A percentile compares a stretch with the other conserved stretches of the same genome.
These are phyloP conservation scores for Aspergillus coremiiformis DNA, from an alignment of 495 filamentous ascomycete species.

Conservation along the genomic window DNA sequence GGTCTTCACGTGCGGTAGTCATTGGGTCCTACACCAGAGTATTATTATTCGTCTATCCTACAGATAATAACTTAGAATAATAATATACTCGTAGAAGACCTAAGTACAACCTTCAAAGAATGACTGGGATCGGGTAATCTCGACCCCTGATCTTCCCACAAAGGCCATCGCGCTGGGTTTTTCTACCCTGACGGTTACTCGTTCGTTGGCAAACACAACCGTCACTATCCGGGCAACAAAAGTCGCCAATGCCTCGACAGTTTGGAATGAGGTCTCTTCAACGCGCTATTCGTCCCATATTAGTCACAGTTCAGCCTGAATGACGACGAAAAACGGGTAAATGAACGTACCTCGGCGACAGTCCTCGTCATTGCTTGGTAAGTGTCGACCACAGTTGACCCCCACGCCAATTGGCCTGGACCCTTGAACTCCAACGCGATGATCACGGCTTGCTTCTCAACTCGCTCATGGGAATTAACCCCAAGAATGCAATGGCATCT, in stretches of 20 bases:
- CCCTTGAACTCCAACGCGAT: conserved; percentile 44
- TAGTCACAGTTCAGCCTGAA: neutral
- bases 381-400: conserved; percentile 34
- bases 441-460: conserved; percentile 50
- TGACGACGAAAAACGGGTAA: neutral
- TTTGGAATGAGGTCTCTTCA: conserved; percentile 47
- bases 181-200: conserved; percentile 47
- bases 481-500: conserved; percentile 47
- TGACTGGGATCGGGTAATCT: conserved; percentile 44
- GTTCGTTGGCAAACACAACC: conserved; percentile 43
- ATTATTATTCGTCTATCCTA: too few relatives aligned
- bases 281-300: conserved; percentile 30
- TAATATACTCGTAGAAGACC: too few relatives aligned
- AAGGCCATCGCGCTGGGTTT: conserved; percentile 53
- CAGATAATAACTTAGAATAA: too few relatives aligned
- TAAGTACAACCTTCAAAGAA: conserved; percentile 41
- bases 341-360: conserved; percentile 36
- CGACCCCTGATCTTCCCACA: conserved; percentile 47
- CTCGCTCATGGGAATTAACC: conserved; percentile 50
- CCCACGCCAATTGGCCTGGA: conserved; percentile 33
- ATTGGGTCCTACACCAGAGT: neutral
- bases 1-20: conserved; percentile 2
- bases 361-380: conserved; percentile 39
- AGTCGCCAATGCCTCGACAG: conserved; percentile 50
- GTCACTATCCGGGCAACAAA: conserved; percentile 46